Conservation (phyloP, 2,329 filamentous ascomycete species). For the Colletotrichum sp. region DNA sequence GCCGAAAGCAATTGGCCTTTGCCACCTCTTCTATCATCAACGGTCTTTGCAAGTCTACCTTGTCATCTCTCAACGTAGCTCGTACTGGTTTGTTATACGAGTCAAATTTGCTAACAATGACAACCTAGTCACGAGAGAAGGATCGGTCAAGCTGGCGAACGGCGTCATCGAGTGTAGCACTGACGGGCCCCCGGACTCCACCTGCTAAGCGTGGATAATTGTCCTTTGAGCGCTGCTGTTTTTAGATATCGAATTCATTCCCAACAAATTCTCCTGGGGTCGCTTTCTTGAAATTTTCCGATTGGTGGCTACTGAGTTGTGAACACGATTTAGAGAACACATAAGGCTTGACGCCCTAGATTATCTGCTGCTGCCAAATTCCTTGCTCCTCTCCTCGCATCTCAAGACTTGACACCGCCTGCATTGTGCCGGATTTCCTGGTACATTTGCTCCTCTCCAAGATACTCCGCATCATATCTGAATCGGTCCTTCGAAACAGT, state of each 20-base stretch:
- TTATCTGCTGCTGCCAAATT: neutral
- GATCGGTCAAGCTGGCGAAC: neutral
- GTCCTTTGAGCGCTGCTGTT: neutral
- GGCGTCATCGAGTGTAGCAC: neutral
- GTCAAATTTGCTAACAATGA: neutral
- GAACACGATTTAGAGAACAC: neutral
- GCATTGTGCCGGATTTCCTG: neutral
- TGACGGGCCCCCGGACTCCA: neutral
- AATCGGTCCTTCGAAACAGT: neutral
- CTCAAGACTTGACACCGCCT: neutral
- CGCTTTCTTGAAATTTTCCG: accelerated
- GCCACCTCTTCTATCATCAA: neutral
- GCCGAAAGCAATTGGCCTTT: neutral
- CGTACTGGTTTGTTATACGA: accelerated
- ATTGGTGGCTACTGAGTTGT: neutral
- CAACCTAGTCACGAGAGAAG: neutral
- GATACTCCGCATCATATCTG: neutral
- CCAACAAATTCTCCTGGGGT: neutral
- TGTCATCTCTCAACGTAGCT: accelerated
- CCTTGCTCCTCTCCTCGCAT: accelerated
- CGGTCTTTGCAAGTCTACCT: accelerated
- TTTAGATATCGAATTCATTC: neutral
- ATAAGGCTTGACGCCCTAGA: neutral
- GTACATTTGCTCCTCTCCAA: neutral
- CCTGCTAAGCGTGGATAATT: neutral